Evolutionary conservation across 345 rosid genomes (phyloP).

Genomic region (Syzygium aqueum): DNA sequence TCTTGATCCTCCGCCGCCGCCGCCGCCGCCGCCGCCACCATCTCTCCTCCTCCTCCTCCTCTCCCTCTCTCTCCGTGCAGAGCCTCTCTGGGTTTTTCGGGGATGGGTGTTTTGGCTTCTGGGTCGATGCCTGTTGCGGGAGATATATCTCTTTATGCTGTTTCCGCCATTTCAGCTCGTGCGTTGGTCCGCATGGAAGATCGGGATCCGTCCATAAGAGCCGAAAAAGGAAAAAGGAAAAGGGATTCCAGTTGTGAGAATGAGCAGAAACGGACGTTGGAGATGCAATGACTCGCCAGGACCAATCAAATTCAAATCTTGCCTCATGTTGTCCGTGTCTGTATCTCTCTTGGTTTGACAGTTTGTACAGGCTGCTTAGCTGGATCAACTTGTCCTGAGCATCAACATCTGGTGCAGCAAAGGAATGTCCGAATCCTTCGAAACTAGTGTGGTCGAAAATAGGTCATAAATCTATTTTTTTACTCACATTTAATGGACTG

Average conservation of each 20-base stretch:
- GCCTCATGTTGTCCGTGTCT: background rate
- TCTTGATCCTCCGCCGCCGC: constrained; percentile 5
- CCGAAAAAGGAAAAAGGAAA: background rate
- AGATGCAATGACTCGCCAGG: background rate
- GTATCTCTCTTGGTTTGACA: background rate
- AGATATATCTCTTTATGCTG: background rate
- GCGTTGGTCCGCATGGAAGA: background rate
- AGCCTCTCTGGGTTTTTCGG: background rate
- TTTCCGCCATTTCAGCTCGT: background rate
- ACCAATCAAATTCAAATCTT: background rate
- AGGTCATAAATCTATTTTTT: fast-evolving
- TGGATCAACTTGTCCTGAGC: background rate
- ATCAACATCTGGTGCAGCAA: background rate
- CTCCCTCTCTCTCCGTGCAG: background rate
- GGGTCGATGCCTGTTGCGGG: background rate
- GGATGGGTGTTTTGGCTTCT: background rate
- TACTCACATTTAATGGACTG: fast-evolving
- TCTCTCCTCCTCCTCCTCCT: background rate
- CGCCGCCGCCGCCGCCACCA: background rate
- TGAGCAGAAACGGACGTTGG: background rate
- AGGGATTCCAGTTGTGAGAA: background rate
- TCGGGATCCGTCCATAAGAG: background rate
- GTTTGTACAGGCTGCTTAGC: background rate
- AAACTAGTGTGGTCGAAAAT: fast-evolving
- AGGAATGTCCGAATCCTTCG: background rate